Percentiles rank a stretch among this genome's conserved stretches.
Conservation (phyloP, 78 protist genomes). For the Polysphondylium violaceum region DNA sequence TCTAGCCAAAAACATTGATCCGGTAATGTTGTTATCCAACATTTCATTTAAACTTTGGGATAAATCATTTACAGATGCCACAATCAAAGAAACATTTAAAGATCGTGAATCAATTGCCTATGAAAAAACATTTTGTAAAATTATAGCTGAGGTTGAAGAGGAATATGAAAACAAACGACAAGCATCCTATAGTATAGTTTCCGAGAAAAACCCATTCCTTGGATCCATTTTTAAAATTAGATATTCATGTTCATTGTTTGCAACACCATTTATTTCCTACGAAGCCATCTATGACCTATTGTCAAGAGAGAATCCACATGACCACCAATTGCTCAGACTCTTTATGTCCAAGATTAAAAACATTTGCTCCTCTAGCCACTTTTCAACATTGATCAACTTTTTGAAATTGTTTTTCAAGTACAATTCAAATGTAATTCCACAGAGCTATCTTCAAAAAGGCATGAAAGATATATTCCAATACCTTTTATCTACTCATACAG, state of each 20-base stretch:
- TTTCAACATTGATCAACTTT: conserved; percentile 29
- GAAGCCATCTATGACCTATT: too few species aligned
- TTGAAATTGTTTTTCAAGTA: not conserved
- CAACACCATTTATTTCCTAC: too few species aligned
- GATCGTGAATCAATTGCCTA: not conserved
- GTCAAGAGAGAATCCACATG: too few species aligned
- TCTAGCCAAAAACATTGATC: not conserved
- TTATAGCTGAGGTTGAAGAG: not conserved
- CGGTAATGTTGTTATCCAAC: not conserved
- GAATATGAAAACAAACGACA: too few species aligned
- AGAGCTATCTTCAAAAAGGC: not conserved
- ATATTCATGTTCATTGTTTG: too few species aligned
- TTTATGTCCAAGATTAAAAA: not conserved
- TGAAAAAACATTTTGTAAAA: not conserved
- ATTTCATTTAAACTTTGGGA: not conserved
- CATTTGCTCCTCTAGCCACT: conserved; percentile 2
- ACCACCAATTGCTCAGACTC: not conserved
- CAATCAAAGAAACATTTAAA: too few species aligned
- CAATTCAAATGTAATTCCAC: not conserved
- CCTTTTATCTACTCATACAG: not conserved
- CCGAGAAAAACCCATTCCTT: too few species aligned
- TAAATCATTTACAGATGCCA: not conserved
- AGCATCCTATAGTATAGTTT: too few species aligned
- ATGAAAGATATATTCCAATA: conserved; percentile 14
- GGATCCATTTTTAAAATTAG: too few species aligned